Base-by-base conservation (phyloP, 495 filamentous ascomycete genomes). In the Xanthoparmelia taractica region DNA sequence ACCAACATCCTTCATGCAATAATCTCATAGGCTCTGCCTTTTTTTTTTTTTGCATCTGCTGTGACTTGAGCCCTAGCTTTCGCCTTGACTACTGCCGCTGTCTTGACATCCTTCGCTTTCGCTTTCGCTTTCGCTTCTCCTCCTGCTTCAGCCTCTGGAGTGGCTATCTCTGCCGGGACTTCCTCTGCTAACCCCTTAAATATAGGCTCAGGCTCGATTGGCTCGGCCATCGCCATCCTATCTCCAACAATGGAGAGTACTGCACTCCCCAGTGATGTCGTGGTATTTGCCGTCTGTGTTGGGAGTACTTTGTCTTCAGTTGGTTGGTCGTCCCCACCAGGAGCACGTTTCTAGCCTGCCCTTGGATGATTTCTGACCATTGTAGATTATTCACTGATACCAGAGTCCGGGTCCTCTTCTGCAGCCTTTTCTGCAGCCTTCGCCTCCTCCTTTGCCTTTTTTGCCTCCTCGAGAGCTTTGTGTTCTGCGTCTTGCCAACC, bases 391-490 rank as follows among this genome's bases (percentile, higher is more conserved):
- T 37, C 18, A n/a, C 43, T 11, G n/a, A 5, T 50, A 1, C 13
- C 20, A 60, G 18, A 36, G 8, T 5, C 23, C 13, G 31, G 18
- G 31, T 23, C 6, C 20, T 50, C 43, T 5, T 60, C 47, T 6
- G 36, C 8, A 11, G 58, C 43, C 18, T 64, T 38, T 34, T 59
- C 37, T 23, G 45, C 50, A 31, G 40, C 10, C 13, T 45, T 45
- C 18, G 34, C 52, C 20, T 60, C 25, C 20, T 55, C 58, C 20
- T 65, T 54, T 25, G 60, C 41, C 36, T 60, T 55, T 43, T 43
- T 47, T 58, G 37, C 47, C 38, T 52, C 56, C 40, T 60, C 63
- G 27, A 60, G 43, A 48, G 63, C 58, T 40, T 61, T 36, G 29
- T 48, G 40, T 48, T 48, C 59, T 52, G 37, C 41, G 10, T 60